Conservation (phyloP, 352 stramenopile species). For the Peronospora farinosa region DNA sequence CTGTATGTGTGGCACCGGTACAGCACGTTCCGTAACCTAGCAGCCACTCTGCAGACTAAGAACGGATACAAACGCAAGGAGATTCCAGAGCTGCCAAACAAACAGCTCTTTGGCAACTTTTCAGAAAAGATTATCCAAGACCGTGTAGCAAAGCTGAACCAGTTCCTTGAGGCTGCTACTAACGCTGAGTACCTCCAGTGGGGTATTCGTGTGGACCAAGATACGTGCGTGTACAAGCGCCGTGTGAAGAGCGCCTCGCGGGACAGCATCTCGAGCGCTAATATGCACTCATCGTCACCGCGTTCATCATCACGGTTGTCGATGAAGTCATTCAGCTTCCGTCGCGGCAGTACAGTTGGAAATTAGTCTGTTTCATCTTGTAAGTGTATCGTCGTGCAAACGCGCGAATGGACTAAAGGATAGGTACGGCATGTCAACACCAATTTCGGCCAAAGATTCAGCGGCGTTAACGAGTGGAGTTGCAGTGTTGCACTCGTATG, state of each 20-base stretch:
- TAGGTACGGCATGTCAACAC: slow-evolving; percentile 7
- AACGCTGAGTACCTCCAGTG: slow-evolving; percentile 71
- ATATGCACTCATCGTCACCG: slow-evolving; percentile 44
- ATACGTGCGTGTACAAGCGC: slow-evolving; percentile 71
- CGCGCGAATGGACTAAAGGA: slow-evolving; percentile 16
- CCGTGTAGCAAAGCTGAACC: slow-evolving; percentile 61
- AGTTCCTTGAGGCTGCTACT: slow-evolving; percentile 67
- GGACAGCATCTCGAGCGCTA: slow-evolving; percentile 39
- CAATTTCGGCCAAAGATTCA: slow-evolving; percentile 5
- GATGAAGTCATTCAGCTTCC: slow-evolving; percentile 70
- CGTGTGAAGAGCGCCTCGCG: slow-evolving; percentile 50
- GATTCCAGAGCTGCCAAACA: slow-evolving; percentile 67
- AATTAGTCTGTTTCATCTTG: slow-evolving; percentile 29
- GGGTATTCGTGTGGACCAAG: slow-evolving; percentile 68
- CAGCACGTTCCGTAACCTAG: slow-evolving; percentile 74
- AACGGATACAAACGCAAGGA: slow-evolving; percentile 70
- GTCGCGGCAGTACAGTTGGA: slow-evolving; percentile 49
- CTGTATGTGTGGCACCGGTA: slow-evolving; percentile 73
- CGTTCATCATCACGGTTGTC: slow-evolving; percentile 55
- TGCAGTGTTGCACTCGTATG: slow-evolving; percentile 10
- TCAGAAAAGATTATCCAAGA: slow-evolving; percentile 75
- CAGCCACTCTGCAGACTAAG: slow-evolving; percentile 65
- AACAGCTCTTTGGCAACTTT: slow-evolving; percentile 67
- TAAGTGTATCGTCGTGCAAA: slow-evolving; percentile 28
- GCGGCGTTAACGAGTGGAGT: slow-evolving; percentile 8